phyloP scores from a whole-genome alignment of 495 filamentous ascomycete species.

The Clohesyomyces aquaticus region DNA sequence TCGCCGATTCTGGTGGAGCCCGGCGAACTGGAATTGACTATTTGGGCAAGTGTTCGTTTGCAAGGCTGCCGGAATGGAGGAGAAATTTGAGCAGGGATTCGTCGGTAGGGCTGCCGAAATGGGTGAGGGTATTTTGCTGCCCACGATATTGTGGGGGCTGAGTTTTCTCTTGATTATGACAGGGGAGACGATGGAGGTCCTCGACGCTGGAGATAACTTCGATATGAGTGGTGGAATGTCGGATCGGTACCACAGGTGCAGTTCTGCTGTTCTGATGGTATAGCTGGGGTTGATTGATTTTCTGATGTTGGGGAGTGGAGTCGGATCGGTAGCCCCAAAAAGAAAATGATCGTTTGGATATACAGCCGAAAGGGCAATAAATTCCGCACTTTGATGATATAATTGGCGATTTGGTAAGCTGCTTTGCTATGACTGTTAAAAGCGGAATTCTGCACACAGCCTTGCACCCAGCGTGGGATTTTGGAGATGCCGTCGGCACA shows the following conservation, averaged over 20 bases:
- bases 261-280: not conserved
- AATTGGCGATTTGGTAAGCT: constrained; percentile 13
- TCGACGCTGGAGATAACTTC: no score
- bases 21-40: no score
- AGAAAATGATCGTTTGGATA: no score
- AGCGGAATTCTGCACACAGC: constrained; percentile 12
- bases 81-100: no score
- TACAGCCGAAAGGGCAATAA: constrained; percentile 11
- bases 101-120: no score
- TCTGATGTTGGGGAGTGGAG: no score
- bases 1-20: no score
- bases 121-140: constrained; percentile 1
- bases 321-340: no score
- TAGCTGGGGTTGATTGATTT: constrained; percentile 9
- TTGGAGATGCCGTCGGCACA: no score
- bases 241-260: not conserved
- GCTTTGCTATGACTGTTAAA: not conserved
- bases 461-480: not conserved
- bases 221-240: not conserved
- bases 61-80: constrained; percentile 5
- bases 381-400: constrained; percentile 17
- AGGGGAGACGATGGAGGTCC: no score
- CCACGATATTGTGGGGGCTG: no score
- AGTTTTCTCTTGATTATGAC: no score
- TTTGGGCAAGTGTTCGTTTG: constrained; percentile 8